phyloP scores from a whole-genome alignment of 2,329 filamentous ascomycete genomes.

The Xenoacremonium recifei region DNA sequence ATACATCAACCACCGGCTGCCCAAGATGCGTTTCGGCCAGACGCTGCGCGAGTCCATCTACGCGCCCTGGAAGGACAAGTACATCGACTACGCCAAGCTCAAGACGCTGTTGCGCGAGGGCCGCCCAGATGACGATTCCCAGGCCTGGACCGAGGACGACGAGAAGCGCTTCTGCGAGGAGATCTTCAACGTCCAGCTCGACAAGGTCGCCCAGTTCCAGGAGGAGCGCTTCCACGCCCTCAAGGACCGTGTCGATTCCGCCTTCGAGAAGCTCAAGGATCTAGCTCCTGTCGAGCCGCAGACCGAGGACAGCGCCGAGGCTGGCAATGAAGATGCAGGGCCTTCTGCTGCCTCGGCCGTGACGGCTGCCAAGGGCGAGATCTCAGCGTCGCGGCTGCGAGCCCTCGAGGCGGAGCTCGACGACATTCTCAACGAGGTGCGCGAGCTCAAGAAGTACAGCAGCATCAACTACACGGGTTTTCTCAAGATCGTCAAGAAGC shows the following conservation, averaged over 20 bases:
- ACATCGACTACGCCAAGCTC: conserved; percentile 94
- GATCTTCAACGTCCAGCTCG: conserved; percentile 88
- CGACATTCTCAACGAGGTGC: conserved; percentile 83
- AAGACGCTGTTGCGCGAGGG: conserved; percentile 86
- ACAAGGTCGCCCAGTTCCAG: conserved; percentile 93
- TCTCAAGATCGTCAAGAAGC: conserved; percentile 98
- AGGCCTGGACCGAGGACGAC: conserved; percentile 88
- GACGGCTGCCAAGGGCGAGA: conserved; percentile 50
- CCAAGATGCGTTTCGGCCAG: conserved; percentile 89
- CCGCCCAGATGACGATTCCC: conserved; percentile 58
- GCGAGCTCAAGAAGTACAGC: conserved; percentile 91
- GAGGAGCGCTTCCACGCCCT: conserved; percentile 66
- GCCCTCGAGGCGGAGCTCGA: conserved; percentile 80
- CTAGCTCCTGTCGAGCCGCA: conserved; percentile 54
- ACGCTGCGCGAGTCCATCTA: conserved; percentile 80
- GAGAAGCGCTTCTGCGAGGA: conserved; percentile 94
- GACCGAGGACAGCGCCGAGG: conserved; percentile 54
- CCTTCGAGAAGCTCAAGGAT: conserved; percentile 73
- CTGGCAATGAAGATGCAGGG: conserved; percentile 16
- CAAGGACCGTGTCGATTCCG: conserved; percentile 51
- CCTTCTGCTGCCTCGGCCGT: conserved; percentile 32
- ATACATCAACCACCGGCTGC: no score
- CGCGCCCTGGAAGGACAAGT: conserved; percentile 85
- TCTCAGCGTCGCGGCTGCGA: conserved; percentile 55
- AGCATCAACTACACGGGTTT: conserved; percentile 97